Percentiles rank a stretch among this genome's conserved stretches.
Conservation (phyloP, 2,329 filamentous ascomycete species). For the Colletotrichum sp. region DNA sequence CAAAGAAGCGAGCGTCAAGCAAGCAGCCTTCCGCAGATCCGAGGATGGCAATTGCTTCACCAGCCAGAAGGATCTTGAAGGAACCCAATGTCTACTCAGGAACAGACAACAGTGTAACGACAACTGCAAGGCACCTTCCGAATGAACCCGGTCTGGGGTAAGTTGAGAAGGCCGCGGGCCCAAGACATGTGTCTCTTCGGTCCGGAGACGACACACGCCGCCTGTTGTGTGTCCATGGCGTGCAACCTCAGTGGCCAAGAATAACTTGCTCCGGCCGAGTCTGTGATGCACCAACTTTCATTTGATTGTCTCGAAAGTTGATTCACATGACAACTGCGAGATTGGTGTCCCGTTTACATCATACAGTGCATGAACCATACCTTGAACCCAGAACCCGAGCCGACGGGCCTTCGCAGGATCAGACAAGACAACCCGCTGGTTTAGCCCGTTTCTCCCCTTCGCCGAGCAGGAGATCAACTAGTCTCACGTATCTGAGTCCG, state of each 20-base stretch:
- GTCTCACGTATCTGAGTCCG: not conserved
- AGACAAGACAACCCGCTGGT: not conserved
- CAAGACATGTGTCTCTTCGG: constrained; percentile 5
- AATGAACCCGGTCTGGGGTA: not conserved
- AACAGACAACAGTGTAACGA: not conserved
- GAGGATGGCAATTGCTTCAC: not conserved
- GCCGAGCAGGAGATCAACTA: not conserved
- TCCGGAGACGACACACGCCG: not conserved
- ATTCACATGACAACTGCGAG: not conserved
- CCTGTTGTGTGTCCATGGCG: not conserved
- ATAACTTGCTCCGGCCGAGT: constrained; percentile 6
- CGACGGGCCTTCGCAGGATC: not conserved
- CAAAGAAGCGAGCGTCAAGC: not conserved
- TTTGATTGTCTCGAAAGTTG: not conserved
- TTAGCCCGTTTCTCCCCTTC: not conserved
- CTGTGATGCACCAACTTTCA: not conserved
- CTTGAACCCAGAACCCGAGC: not conserved
- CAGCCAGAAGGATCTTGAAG: not conserved
- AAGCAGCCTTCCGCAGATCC: not conserved
- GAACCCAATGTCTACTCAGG: not conserved
- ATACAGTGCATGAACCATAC: not conserved
- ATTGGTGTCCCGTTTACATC: not conserved
- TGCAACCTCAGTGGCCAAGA: constrained; percentile 3
- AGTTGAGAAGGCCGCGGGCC: not conserved
- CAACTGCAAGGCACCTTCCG: not conserved